phyloP scores from a whole-genome alignment of 2,329 filamentous ascomycete genomes.

The Arthrobotrys sinensis region DNA sequence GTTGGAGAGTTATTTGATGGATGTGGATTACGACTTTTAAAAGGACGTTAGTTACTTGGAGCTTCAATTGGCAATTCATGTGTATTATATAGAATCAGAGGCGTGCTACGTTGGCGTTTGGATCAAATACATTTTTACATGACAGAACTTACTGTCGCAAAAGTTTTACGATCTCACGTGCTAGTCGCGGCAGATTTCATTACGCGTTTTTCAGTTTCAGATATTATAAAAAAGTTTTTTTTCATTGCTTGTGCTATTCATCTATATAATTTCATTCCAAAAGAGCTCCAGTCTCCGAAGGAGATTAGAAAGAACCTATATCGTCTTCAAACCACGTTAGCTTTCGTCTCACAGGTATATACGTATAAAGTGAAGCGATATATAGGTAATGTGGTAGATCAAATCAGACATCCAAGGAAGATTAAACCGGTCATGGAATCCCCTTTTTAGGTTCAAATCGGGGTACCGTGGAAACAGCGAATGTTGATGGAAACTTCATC shows the following conservation, averaged over 20 bases:
- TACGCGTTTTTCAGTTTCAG: neutral
- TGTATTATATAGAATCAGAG: constrained; percentile 17
- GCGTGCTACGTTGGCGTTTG: constrained; percentile 18
- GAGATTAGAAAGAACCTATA: neutral
- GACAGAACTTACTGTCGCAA: neutral
- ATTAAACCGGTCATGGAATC: constrained; percentile 63
- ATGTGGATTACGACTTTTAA: constrained; percentile 59
- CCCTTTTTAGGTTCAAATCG: constrained; percentile 64
- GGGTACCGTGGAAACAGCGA: constrained; percentile 65
- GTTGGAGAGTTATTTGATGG: constrained; percentile 76
- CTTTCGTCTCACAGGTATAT: neutral
- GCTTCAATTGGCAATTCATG: neutral
- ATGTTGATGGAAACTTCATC: constrained; percentile 65
- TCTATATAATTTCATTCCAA: neutral
- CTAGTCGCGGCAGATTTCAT: neutral
- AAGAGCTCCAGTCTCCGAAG: neutral
- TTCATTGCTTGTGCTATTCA: neutral
- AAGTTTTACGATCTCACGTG: constrained; percentile 28
- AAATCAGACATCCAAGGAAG: constrained; percentile 65
- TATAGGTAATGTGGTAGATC: constrained; percentile 42
- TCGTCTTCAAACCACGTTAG: constrained; percentile 46
- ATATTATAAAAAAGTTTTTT: constrained; percentile 1
- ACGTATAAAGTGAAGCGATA: constrained; percentile 36
- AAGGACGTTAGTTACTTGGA: neutral
- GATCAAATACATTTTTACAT: constrained; percentile 16